phyloP scores from a whole-genome alignment of 2,329 filamentous ascomycete genomes.

The Pseudomassariella vexata region DNA sequence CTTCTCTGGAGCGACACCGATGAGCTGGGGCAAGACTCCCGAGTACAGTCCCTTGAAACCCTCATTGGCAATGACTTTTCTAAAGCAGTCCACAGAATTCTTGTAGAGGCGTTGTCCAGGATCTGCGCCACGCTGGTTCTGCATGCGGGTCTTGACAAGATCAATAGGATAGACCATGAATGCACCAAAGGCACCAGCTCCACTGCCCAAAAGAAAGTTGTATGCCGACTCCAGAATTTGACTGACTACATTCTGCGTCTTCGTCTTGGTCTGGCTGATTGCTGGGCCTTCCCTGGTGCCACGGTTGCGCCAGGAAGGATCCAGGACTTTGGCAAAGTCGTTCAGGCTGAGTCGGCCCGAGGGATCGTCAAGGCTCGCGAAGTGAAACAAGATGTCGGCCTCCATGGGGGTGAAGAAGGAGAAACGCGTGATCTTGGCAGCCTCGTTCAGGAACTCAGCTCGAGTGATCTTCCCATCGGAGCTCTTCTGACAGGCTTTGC shows the following conservation, averaged over 20 bases:
- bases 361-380: conserved; percentile 85
- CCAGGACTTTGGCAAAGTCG: conserved; percentile 93
- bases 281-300: conserved; percentile 40
- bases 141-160: conserved; percentile 95
- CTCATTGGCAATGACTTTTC: conserved; percentile 90
- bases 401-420: conserved; percentile 98
- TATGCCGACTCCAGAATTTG: conserved; percentile 72
- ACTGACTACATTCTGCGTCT: conserved; percentile 52
- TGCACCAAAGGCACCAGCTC: conserved; percentile 93
- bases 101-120: conserved; percentile 90
- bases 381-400: conserved; percentile 97
- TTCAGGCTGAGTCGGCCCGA: conserved; percentile 74
- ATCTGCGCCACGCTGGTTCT: conserved; percentile 82
- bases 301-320: conserved; percentile 79
- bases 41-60: conserved; percentile 87
- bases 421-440: conserved; percentile 84
- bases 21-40: conserved; percentile 87
- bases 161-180: conserved; percentile 99
- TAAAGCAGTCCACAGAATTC: conserved; percentile 93
- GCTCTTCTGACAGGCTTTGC: conserved; percentile 79
- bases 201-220: conserved; percentile 82
- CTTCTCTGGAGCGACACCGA: conserved; percentile 98
- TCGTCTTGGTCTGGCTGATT: conserved; percentile 43
- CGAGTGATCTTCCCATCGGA: conserved; percentile 88
- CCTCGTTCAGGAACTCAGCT: conserved; percentile 91